A percentile compares a stretch with the other conserved stretches of the same genome.
These are phyloP conservation scores for Pharus latifolius DNA, from an alignment of 176 grass and related monocot species.

Conservation along the genomic window DNA sequence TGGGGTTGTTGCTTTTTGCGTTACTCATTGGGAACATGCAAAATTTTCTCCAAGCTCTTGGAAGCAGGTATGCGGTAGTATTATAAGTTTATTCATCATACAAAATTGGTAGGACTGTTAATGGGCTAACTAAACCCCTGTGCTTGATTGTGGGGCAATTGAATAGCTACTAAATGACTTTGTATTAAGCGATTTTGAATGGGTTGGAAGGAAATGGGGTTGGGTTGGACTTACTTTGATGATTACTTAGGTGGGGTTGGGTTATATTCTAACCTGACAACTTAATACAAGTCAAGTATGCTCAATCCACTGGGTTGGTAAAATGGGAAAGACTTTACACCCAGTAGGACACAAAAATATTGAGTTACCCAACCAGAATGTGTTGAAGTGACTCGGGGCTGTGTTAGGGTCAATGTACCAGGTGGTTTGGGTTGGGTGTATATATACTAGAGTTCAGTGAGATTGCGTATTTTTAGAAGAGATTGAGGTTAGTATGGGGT, in stretches of 20 bases:
- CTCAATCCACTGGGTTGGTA: too few species aligned
- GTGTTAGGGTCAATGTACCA: background rate
- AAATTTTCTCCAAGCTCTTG: slow-evolving; percentile 98
- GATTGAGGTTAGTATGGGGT: background rate
- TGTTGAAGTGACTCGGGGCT: background rate
- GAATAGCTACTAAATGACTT: background rate
- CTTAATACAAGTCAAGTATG: background rate
- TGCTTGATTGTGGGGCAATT: too few species aligned
- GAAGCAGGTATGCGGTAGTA: slow-evolving; percentile 56
- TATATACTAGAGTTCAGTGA: too few species aligned
- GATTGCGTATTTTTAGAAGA: too few species aligned
- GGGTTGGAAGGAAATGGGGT: background rate
- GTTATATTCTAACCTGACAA: background rate
- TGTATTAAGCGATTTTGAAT: background rate
- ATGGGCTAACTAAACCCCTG: background rate
- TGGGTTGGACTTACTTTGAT: background rate
- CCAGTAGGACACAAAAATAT: too few species aligned
- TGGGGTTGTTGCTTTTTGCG: slow-evolving; percentile 76
- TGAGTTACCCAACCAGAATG: background rate
- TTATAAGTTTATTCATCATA: background rate
- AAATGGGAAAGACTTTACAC: too few species aligned
- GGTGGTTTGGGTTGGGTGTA: too few species aligned
- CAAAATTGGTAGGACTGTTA: background rate
- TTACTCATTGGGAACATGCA: slow-evolving; percentile 98
- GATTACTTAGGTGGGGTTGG: background rate